A percentile compares a stretch with the other conserved stretches of the same genome.
phyloP scores from a whole-genome alignment of 2,329 filamentous ascomycete species.

The Colletotrichum endophyticum region DNA sequence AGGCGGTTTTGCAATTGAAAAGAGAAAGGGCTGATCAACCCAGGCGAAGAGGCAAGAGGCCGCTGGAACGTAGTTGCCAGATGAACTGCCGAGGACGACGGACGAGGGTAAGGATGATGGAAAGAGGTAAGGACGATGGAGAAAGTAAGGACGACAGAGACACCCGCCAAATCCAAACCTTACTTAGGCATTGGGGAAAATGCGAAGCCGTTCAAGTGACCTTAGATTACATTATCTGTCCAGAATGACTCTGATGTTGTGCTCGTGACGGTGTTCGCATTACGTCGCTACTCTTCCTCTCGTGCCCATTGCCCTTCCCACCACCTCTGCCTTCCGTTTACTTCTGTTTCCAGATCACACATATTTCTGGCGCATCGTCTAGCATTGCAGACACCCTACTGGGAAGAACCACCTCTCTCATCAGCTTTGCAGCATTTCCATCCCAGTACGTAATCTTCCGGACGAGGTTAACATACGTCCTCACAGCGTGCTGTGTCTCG shows the following conservation, averaged over 20 bases:
- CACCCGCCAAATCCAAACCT: no score
- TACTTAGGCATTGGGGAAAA: no score
- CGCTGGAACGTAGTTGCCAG: no score
- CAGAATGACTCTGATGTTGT: no score
- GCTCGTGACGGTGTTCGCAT: no score
- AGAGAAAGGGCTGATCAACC: no score
- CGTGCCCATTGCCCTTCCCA: no score
- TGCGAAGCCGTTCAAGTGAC: no score
- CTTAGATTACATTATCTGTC: no score
- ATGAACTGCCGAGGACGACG: background rate
- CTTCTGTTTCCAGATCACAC: background rate
- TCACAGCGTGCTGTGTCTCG: background rate
- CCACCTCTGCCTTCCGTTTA: background rate
- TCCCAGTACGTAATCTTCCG: background rate
- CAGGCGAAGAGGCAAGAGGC: no score
- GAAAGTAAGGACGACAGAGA: background rate
- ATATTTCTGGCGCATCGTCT: background rate
- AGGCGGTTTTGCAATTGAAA: no score
- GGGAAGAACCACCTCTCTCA: background rate
- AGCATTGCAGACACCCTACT: background rate
- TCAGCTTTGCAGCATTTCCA: fast-evolving
- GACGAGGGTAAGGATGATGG: fast-evolving
- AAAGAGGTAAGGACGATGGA: fast-evolving
- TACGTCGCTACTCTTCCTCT: no score
- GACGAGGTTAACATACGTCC: background rate